These are phyloP conservation scores for Melaleuca quinquenervia DNA, from an alignment of 345 rosid genomes.

Conservation along the genomic window DNA sequence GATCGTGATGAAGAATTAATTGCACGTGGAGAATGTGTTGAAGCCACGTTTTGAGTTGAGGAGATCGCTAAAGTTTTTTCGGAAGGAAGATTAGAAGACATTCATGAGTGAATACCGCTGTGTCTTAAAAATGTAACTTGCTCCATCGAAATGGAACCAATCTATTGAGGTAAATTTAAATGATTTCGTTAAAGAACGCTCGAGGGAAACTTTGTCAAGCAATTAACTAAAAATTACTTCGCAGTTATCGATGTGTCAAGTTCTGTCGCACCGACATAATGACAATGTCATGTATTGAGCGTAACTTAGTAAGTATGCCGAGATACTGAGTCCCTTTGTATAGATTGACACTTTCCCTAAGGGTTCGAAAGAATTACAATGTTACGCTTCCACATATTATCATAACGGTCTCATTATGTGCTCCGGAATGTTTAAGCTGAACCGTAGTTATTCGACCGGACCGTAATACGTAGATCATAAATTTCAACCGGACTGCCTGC, in stretches of 20 bases:
- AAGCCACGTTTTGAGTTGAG: background rate
- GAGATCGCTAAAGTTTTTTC: background rate
- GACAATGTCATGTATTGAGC: fast-evolving
- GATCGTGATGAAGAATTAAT: background rate
- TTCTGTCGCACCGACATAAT: background rate
- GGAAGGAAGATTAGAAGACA: no score
- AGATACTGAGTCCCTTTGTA: fast-evolving
- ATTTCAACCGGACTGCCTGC: no score
- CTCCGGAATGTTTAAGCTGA: background rate
- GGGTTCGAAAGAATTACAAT: fast-evolving
- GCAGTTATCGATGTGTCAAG: background rate
- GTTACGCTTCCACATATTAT: fast-evolving
- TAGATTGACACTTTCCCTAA: fast-evolving
- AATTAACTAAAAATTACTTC: background rate
- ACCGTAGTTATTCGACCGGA: no score
- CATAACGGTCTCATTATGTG: fast-evolving
- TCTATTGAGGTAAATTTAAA: background rate
- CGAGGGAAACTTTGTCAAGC: background rate
- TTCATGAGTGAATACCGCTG: background rate
- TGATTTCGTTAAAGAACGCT: background rate
- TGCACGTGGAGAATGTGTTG: background rate
- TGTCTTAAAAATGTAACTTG: background rate
- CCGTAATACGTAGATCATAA: background rate
- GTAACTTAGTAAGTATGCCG: fast-evolving
- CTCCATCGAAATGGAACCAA: fast-evolving